phyloP scores from a whole-genome alignment of 2,329 filamentous ascomycete species.

The Ceratocystis colombiana region DNA sequence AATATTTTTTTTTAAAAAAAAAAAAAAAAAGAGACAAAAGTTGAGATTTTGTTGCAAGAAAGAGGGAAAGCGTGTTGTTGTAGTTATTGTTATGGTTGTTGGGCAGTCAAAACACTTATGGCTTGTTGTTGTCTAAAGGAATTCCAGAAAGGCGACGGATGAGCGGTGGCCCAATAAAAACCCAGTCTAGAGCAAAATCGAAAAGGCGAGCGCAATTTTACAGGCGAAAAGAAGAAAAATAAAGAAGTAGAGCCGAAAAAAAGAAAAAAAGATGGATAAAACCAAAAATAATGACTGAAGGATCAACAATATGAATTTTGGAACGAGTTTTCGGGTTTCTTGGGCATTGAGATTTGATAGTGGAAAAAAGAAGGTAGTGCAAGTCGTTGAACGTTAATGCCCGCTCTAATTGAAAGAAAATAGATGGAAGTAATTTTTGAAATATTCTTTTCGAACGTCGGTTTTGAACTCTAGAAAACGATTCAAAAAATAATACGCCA shows the following conservation, averaged over 20 bases:
- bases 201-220: background rate
- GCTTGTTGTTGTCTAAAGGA: background rate
- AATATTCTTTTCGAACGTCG: background rate
- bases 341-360: background rate
- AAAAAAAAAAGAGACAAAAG: background rate
- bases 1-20: background rate
- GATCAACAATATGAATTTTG: slow-evolving; percentile 12
- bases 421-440: background rate
- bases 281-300: background rate
- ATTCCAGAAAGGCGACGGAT: background rate
- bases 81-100: slow-evolving; percentile 12
- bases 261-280: background rate
- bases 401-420: background rate
- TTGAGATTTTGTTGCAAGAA: background rate
- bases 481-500: slow-evolving; percentile 8
- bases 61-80: slow-evolving; percentile 9
- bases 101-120: slow-evolving; percentile 10
- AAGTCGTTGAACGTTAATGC: background rate
- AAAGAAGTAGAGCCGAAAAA: background rate
- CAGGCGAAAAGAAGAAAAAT: background rate
- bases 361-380: slow-evolving; percentile 3
- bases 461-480: background rate
- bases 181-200: slow-evolving; percentile 8
- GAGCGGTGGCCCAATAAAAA: slow-evolving; percentile 12
- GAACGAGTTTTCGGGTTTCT: slow-evolving; percentile 9